phyloP scores from a whole-genome alignment of 1,284 basidiomycete species.

The Fomitopsis schrenkii region DNA sequence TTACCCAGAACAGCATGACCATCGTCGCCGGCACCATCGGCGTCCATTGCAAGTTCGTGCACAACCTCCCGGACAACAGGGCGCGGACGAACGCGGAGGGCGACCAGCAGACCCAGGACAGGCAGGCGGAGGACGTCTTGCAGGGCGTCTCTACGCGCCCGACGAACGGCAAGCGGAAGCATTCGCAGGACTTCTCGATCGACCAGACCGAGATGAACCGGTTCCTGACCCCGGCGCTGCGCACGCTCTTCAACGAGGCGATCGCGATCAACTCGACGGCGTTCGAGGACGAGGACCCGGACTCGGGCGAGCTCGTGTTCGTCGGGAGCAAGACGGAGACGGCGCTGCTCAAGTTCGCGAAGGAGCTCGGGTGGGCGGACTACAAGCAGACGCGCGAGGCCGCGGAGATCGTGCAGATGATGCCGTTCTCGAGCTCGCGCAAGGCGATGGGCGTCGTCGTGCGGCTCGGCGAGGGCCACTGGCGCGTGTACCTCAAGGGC shows the following conservation, averaged over 20 bases:
- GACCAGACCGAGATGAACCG: constrained; percentile 72
- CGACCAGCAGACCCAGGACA: constrained; percentile 41
- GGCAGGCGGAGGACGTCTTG: not conserved
- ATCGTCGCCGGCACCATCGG: constrained; percentile 96
- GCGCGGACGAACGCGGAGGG: constrained; percentile 80
- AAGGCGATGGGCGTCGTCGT: constrained; percentile 97
- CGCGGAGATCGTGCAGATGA: constrained; percentile 80
- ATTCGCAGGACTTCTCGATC: constrained; percentile 76
- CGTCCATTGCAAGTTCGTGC: constrained; percentile 91
- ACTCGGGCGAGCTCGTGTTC: constrained; percentile 65
- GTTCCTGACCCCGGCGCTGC: constrained; percentile 61
- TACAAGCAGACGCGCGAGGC: constrained; percentile 69
- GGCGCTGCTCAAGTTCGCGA: constrained; percentile 88
- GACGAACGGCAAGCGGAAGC: constrained; percentile 28
- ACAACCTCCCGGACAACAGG: constrained; percentile 71
- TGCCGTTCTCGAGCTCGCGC: constrained; percentile 93
- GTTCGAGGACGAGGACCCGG: constrained; percentile 80
- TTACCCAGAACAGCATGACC: constrained; percentile 93
- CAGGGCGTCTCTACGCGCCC: not conserved
- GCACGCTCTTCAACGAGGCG: constrained; percentile 76
- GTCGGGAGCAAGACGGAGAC: constrained; percentile 97
- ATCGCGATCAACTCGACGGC: constrained; percentile 96
- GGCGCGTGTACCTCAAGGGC: constrained; percentile 86
- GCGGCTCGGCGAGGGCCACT: constrained; percentile 45
- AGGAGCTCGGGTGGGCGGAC: constrained; percentile 79